phyloP scores from a whole-genome alignment of 2,329 filamentous ascomycete genomes.

The Aspergillus hortae region DNA sequence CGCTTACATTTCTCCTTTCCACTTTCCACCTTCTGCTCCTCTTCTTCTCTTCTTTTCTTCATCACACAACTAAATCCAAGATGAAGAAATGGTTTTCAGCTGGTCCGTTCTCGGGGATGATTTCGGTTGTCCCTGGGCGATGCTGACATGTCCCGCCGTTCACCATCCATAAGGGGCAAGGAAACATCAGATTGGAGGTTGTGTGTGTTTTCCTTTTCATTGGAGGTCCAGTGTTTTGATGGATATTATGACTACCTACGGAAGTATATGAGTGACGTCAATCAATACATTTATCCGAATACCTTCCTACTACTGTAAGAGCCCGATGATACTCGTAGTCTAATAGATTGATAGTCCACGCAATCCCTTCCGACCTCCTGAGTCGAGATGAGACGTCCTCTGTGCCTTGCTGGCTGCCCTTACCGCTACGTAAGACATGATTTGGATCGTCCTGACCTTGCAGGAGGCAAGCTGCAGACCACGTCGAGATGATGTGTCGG shows the following conservation, averaged over 20 bases:
- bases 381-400: background rate
- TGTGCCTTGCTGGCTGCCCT: background rate
- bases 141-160: conserved; percentile 36
- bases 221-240: too few relatives aligned
- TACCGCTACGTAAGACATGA: background rate
- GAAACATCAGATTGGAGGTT: conserved; percentile 35
- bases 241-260: background rate
- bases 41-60: conserved; percentile 19
- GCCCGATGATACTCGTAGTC: too few relatives aligned
- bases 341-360: too few relatives aligned
- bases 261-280: background rate
- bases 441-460: background rate
- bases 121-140: conserved; percentile 31
- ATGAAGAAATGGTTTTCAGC: conserved; percentile 36
- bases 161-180: conserved; percentile 34
- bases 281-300: too few relatives aligned
- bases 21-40: background rate
- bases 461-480: background rate
- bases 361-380: too few relatives aligned
- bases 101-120: conserved; percentile 34
- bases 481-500: too few relatives aligned
- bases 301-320: too few relatives aligned
- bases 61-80: conserved; percentile 42
- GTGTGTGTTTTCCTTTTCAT: background rate
- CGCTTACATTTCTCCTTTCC: conserved; percentile 14